Evolutionary conservation across 495 filamentous ascomycete species (phyloP).

Genomic region (Hypoxylon lienhwacheense): DNA sequence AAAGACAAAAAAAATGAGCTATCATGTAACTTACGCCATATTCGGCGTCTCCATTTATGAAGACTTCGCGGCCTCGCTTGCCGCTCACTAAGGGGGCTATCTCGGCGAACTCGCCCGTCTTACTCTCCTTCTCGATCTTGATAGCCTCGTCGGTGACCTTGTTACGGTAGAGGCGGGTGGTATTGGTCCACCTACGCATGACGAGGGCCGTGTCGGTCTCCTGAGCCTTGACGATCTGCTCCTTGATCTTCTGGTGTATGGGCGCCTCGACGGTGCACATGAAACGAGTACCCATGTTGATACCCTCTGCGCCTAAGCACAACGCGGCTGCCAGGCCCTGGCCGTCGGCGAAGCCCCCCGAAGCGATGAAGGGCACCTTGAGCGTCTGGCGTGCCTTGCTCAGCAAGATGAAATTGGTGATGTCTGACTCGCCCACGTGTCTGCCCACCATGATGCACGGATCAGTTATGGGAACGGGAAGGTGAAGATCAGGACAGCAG

Average conservation of each 20-base stretch:
- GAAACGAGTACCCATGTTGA: conserved; percentile 96
- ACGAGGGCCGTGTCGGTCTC: conserved; percentile 92
- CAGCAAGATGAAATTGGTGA: conserved; percentile 96
- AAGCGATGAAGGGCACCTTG: conserved; percentile 89
- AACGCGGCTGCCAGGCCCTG: conserved; percentile 93
- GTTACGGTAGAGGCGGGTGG: conserved; percentile 83
- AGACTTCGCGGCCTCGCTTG: conserved; percentile 88
- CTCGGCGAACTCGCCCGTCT: conserved; percentile 86
- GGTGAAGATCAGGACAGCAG: neutral
- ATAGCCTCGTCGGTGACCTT: conserved; percentile 79
- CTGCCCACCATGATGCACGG: conserved; percentile 29
- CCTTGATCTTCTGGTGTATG: conserved; percentile 90
- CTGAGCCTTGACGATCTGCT: conserved; percentile 82
- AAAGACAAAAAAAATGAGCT: conserved; percentile 7
- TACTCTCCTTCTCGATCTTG: conserved; percentile 82
- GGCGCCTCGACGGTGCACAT: conserved; percentile 92
- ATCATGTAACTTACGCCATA: conserved; percentile 68
- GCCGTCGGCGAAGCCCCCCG: conserved; percentile 93
- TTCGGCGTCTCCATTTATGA: conserved; percentile 87
- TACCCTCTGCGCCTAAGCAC: conserved; percentile 85
- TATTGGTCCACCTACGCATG: conserved; percentile 91
- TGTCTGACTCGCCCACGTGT: conserved; percentile 88
- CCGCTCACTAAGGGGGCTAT: conserved; percentile 89
- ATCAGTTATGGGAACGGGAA: conserved; percentile 13
- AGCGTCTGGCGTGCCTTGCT: conserved; percentile 83